Base-by-base conservation (phyloP, 176 grass and related monocot genomes). In the Tuctoria greenei region DNA sequence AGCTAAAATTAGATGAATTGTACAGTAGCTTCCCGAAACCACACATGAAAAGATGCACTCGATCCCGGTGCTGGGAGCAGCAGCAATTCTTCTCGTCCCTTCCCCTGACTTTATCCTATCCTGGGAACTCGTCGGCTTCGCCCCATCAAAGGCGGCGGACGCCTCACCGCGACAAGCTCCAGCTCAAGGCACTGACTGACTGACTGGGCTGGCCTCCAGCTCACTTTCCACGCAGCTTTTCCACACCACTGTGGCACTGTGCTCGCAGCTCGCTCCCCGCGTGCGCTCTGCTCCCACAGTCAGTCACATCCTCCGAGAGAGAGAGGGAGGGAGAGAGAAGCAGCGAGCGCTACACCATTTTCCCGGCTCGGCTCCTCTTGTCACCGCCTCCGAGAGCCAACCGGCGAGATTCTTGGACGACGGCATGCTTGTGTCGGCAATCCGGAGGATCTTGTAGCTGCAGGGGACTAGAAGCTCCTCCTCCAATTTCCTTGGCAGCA, bases 371-470 rank as follows among this genome's bases (percentile, higher is more conserved):
- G 8, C 31, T 63, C 44, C 43, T 77, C 43, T 55, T n/a, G 49
- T 26, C 52, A 74, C 66, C 39, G 79, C 79, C 66, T 34, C 39
- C 42, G 43, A 52, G 36, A 57, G 66, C 73, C 67, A 78, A 77
- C 79, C 66, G 59, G 67, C 67, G 40, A 36, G 35, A 80, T 54
- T n/a, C n/a, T n/a, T n/a, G n/a, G n/a, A n/a, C n/a, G 95, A 4
- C 64, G 86, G 13, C 91, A 98, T 67, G 88, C 81, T 17, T 92
- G 86, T 26, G 71, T 98, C 0, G 95, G 95, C 51, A 94, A 69
- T 40, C 93, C 93, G 0, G 90, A 90, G 31, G 90, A 97, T 82
- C 84, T 99, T 72, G 84, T 93, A 17, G 82, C 84, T n/a, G n/a
- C n/a, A n/a, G n/a, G n/a, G n/a, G 42, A 82, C 91, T 52, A 87